Evolutionary conservation across 768 basidiomycete genomes (phyloP).

Genomic region (Melanogaster broomeanus): DNA sequence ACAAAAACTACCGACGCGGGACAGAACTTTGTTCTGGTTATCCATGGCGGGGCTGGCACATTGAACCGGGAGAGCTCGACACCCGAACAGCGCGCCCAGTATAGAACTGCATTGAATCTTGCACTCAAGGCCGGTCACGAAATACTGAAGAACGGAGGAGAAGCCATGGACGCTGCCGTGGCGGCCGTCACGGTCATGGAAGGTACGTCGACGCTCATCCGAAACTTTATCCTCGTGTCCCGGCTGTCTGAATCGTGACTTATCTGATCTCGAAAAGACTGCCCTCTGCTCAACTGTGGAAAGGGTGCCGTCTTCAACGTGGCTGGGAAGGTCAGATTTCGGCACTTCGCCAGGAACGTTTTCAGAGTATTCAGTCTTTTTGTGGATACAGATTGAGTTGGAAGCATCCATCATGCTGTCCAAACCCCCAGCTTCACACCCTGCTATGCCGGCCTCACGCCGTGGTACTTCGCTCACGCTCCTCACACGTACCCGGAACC

Average conservation of each 20-base stretch:
- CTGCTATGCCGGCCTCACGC: slow-evolving; percentile 56
- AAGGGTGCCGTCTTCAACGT: slow-evolving; percentile 85
- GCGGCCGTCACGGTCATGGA: slow-evolving; percentile 76
- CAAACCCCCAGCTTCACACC: slow-evolving; percentile 67
- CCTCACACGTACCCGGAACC: slow-evolving; percentile 68
- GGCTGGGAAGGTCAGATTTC: slow-evolving; percentile 64
- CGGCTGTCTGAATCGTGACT: not conserved
- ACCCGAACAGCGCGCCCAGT: slow-evolving; percentile 57
- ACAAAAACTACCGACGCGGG: slow-evolving; percentile 3
- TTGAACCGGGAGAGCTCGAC: slow-evolving; percentile 60
- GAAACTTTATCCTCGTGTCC: not conserved
- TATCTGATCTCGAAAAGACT: slow-evolving; percentile 45
- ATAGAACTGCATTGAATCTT: slow-evolving; percentile 52
- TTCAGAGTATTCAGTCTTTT: not conserved
- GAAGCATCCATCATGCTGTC: slow-evolving; percentile 84
- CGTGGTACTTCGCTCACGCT: slow-evolving; percentile 68
- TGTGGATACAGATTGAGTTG: slow-evolving; percentile 64
- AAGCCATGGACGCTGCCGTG: slow-evolving; percentile 81
- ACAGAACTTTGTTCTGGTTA: slow-evolving; percentile 50
- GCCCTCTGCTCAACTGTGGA: slow-evolving; percentile 75
- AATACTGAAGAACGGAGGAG: slow-evolving; percentile 66
- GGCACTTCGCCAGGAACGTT: not conserved
- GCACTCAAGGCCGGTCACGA: slow-evolving; percentile 65
- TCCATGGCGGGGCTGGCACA: slow-evolving; percentile 81
- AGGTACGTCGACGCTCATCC: slow-evolving; percentile 41